Evolutionary conservation across 2,329 filamentous ascomycete genomes (phyloP), one percentile per base, ranked within the genome.

Genomic region (Mollisiaceae sp.): DNA sequence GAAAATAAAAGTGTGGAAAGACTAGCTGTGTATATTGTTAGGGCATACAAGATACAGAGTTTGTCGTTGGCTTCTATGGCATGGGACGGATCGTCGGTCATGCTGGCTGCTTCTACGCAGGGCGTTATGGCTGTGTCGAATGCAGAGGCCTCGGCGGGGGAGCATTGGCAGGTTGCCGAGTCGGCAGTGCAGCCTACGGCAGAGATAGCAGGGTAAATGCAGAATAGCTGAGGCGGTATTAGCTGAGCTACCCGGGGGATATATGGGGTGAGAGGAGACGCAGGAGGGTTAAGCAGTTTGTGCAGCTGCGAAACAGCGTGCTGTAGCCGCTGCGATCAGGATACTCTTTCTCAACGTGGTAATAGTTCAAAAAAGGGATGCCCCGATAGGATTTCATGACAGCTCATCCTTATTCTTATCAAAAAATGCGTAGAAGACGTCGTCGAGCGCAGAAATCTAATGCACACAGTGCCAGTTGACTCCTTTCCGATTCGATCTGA

Each of bases 91-190:
- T 50, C 45, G 11, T 50, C 45, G 4, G 45, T 24, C 1, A 6
- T 22, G n/a, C 45, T 24, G 18, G 45, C 45, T 50, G 45, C 45
- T 50, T 50, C n/a, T n/a, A 50, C 45, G 45, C 45, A 50, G n/a
- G 45, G 45, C 4, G 45, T 50, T n/a, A 50, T n/a, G 45, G 45
- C 45, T 2, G 6, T 50, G n/a, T 24, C 20, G 45, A 50, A 50
- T 22, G 45, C 45, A 8, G 45, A 12, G n/a, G 14, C 4, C 9
- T 50, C n/a, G n/a, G 45, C 4, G n/a, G 45, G 45, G 45, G 45
- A 22, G 45, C 45, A 50, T 50, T 50, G n/a, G 45, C 45, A 50
- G 45, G 45, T 50, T 50, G n/a, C n/a, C 4, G n/a, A 22, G n/a
- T 50, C 45, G 45, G 11, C n/a, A n/a, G 20, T 22, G 45, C 45